Conservation (phyloP, 2,329 filamentous ascomycete genomes). For the Hypoxylon rubiginosum region DNA sequence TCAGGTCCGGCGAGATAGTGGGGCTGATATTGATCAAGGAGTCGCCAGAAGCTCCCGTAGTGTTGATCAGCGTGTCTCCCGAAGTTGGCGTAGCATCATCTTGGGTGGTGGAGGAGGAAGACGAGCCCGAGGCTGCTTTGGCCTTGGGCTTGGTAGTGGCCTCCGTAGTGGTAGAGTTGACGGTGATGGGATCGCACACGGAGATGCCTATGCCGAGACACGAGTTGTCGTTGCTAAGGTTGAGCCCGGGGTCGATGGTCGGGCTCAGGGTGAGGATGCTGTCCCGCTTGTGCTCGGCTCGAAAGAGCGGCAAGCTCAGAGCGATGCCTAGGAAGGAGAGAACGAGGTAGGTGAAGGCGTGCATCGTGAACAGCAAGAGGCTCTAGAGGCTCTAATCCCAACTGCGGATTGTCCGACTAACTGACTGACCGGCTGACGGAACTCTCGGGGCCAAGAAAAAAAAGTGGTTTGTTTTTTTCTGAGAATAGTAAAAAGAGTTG, state of each 20-base stretch:
- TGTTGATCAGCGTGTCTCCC: constrained; percentile 24
- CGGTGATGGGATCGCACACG: constrained; percentile 48
- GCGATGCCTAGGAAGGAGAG: constrained; percentile 38
- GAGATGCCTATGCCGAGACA: constrained; percentile 44
- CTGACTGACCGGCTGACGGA: too few species aligned
- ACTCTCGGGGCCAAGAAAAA: constrained; percentile 6
- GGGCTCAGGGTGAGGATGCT: constrained; percentile 40
- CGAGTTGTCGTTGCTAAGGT: constrained; percentile 32
- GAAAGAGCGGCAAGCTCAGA: constrained; percentile 31
- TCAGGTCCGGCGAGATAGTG: constrained; percentile 19
- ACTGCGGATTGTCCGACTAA: constrained; percentile 6
- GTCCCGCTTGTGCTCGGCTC: constrained; percentile 30
- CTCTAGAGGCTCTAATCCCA: constrained; percentile 9
- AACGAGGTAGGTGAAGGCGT: constrained; percentile 31
- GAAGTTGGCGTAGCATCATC: constrained; percentile 5
- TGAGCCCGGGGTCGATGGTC: constrained; percentile 26
- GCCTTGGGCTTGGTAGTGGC: constrained; percentile 30
- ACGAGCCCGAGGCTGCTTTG: not conserved
- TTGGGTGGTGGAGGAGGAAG: not conserved
- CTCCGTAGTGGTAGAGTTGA: constrained; percentile 37
- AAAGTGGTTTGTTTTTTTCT: constrained; percentile 17
- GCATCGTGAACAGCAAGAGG: constrained; percentile 36
- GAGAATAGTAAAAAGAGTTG: not conserved
- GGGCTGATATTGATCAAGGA: constrained; percentile 33
- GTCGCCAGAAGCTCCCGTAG: constrained; percentile 1